Evolutionary conservation across 2,329 filamentous ascomycete genomes (phyloP).

Genomic region (Phaeoacremonium minimum): DNA sequence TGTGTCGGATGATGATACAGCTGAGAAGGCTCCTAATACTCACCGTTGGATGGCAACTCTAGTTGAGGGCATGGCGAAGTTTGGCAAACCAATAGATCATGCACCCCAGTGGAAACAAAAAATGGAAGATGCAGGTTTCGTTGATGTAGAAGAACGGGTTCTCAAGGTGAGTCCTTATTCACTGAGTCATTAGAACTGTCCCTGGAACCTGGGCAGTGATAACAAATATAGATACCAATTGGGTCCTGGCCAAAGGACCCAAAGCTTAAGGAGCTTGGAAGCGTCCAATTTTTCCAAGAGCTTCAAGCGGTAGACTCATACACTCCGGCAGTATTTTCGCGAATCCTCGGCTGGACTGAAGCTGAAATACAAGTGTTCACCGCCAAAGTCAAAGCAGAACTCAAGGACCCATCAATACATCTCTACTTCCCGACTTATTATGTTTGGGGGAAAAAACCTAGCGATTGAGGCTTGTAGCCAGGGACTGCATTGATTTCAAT

Average conservation of each 20-base stretch:
- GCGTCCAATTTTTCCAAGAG: background rate
- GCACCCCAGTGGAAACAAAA: background rate
- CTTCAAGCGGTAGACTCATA: background rate
- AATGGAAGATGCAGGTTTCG: background rate
- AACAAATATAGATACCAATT: background rate
- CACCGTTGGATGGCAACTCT: background rate
- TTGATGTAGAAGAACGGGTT: background rate
- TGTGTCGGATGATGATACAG: background rate
- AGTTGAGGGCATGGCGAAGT: background rate
- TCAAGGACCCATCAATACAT: slow-evolving; percentile 9
- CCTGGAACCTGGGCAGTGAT: too few species aligned
- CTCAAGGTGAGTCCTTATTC: background rate
- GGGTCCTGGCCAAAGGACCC: background rate
- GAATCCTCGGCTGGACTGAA: background rate
- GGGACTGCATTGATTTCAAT: too few species aligned
- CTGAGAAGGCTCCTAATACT: background rate
- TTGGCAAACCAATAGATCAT: background rate
- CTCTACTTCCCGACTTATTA: slow-evolving; percentile 13
- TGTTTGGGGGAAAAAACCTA: slow-evolving; percentile 12
- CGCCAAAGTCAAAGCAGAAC: slow-evolving; percentile 5
- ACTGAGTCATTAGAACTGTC: background rate
- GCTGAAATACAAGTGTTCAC: background rate
- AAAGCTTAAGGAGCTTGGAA: background rate
- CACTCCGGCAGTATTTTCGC: background rate
- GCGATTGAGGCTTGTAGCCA: too few species aligned